Evolutionary conservation across 345 rosid genomes (phyloP), one percentile per base, ranked within the genome.

Genomic region (Turritis glabra): DNA sequence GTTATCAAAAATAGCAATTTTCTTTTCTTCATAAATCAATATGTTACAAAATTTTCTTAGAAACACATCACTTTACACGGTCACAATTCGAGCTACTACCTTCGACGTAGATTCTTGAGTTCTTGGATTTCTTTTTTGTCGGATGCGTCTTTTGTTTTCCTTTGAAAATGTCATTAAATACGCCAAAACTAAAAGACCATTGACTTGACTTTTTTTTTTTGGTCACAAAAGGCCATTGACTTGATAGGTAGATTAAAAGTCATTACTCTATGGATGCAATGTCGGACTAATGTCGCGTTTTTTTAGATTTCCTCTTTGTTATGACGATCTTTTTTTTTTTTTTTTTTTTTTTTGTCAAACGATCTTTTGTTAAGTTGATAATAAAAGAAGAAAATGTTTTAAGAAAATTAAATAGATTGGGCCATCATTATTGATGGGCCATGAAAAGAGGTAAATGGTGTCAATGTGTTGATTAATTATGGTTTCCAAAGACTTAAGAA

Each of bases 141-240:
- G 51, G 67, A 59, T 14, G 53, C 52, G 22, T 66, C 71, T 17
- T 56, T 18, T 57, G 59, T 56, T 46, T 35, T 25, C 18, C 56
- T 23, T 74, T 54, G 51, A 37, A 43, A 43, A 12, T 32, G 7
- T 41, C 55, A 73, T 15, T 56, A 8, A 23, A 72, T 15, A 65
- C 29, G 72, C 51, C 72, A 65, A 74, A 74, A 65, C 65, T 44
- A 14, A 43, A 64, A 53, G 71, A 73, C 77, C 72, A 55, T 73
- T 64, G 77, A 73, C 77, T 55, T 64, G 55, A 19, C 33, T 30
- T 8, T 29, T 17, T 26, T 54, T 3, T 0, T 21, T 6, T 13
- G 8, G 47, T 59, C n/a, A 35, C 64, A 6, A 37, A 59, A 21
- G 18, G 18, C 46, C 64, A 59, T 37, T 11, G 64, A 37, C 30